These are phyloP conservation scores for Gymnopilus junonius DNA, from an alignment of 768 basidiomycete genomes.

Conservation along the genomic window DNA sequence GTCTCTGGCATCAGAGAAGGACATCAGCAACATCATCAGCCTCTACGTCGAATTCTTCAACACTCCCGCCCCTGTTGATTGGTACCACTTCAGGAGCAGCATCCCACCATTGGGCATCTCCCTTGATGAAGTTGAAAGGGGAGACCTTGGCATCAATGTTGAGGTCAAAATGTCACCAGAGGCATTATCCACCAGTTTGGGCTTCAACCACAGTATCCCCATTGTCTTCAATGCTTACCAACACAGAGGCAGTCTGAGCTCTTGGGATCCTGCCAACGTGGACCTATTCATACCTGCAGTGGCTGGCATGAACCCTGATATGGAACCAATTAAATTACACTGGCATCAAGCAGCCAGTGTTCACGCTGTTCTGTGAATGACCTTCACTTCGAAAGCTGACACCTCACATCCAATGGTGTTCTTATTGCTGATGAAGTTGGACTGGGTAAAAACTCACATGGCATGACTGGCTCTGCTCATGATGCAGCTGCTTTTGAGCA, in stretches of 20 bases:
- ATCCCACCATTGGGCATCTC: not conserved
- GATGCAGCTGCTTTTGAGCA: too few relatives aligned
- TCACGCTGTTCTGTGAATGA: constrained; percentile 21
- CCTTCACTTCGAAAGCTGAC: constrained; percentile 7
- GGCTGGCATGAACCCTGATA: not conserved
- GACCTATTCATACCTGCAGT: not conserved
- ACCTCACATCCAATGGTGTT: constrained; percentile 5
- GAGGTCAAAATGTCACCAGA: constrained; percentile 17
- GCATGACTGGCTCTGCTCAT: too few relatives aligned
- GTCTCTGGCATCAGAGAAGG: constrained; percentile 20
- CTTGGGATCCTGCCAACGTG: constrained; percentile 18
- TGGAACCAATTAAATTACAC: constrained; percentile 13
- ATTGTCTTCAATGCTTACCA: constrained; percentile 24
- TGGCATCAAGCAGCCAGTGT: constrained; percentile 33
- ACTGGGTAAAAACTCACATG: constrained; percentile 31
- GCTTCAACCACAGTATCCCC: constrained; percentile 21
- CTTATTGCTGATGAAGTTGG: constrained; percentile 36
- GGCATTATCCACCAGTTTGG: constrained; percentile 14
- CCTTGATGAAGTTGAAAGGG: constrained; percentile 1
- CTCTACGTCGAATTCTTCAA: constrained; percentile 23
- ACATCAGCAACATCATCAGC: constrained; percentile 16
- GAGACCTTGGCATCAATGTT: constrained; percentile 26
- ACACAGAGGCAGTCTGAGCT: constrained; percentile 21
- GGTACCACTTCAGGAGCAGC: not conserved
- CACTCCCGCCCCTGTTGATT: not conserved